A percentile compares a stretch with the other conserved stretches of the same genome.
Conservation (phyloP, 2,329 filamentous ascomycete species). For the Ilyonectria sp. region DNA sequence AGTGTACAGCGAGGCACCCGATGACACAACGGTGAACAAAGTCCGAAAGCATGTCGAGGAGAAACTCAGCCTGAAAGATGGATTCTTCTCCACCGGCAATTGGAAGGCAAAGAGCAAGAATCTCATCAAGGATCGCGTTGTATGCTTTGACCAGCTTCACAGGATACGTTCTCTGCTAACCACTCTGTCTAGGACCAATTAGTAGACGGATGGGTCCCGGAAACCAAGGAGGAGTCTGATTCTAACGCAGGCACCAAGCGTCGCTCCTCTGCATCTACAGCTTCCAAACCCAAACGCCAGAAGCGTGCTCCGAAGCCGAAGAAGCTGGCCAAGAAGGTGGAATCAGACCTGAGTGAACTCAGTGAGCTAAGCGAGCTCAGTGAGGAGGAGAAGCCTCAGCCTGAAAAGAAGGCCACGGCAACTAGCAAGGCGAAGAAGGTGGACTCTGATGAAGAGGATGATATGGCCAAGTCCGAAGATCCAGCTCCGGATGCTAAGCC, state of each 20-base stretch:
- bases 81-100: conserved; percentile 63
- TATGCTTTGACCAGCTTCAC: conserved; percentile 53
- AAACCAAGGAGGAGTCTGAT: conserved; percentile 43
- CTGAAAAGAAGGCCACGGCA: conserved; percentile 44
- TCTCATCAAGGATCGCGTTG: conserved; percentile 69
- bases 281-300: conserved; percentile 59
- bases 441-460: conserved; percentile 50
- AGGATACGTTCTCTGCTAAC: conserved; percentile 13
- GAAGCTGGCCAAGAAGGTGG: conserved; percentile 37
- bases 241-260: conserved; percentile 51
- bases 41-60: conserved; percentile 69
- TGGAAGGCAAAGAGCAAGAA: conserved; percentile 74
- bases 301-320: conserved; percentile 53
- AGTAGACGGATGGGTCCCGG: conserved; percentile 54
- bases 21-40: conserved; percentile 69
- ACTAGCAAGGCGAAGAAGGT: conserved; percentile 39
- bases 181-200: conserved; percentile 51
- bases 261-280: conserved; percentile 51
- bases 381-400: conserved; percentile 40
- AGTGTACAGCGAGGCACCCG: conserved; percentile 61
- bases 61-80: conserved; percentile 63
- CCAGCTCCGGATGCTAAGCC: conserved; percentile 28
- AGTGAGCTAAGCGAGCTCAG: conserved; percentile 35
- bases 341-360: conserved; percentile 39
- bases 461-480: conserved; percentile 32